Percentiles rank a stretch among this genome's conserved stretches.
Conservation (phyloP, 75 land plant genomes). For the Picea glauca region DNA sequence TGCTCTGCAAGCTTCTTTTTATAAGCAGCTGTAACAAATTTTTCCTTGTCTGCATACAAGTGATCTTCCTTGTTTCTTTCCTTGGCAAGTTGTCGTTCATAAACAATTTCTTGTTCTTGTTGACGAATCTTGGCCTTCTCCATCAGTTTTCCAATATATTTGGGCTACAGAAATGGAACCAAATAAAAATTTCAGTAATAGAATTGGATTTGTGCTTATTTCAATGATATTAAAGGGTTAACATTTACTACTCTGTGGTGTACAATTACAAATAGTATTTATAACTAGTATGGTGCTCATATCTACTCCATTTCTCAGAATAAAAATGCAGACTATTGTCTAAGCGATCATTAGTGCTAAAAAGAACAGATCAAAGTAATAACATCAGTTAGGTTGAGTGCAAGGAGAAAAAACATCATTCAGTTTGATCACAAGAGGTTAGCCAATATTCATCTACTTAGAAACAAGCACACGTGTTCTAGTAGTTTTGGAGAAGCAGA, state of each 20-base stretch:
- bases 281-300: not conserved
- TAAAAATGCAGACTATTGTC: not conserved
- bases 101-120: constrained; percentile 74
- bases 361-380: not conserved
- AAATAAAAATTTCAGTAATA: not conserved
- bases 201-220: not conserved
- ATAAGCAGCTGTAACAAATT: constrained; percentile 92
- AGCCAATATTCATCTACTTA: not conserved
- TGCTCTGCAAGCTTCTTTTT: constrained; percentile 90
- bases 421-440: not conserved
- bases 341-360: not conserved
- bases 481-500: not conserved
- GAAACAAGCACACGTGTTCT: constrained; percentile 1
- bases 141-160: constrained; percentile 65
- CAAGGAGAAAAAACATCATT: not conserved
- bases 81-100: constrained; percentile 83
- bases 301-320: not conserved
- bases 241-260: not conserved
- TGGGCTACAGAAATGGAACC: constrained; percentile 52
- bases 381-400: not conserved
- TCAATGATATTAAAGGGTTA: not conserved
- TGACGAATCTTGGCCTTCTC: constrained; percentile 71
- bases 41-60: constrained; percentile 87
- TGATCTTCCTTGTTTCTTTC: constrained; percentile 93
- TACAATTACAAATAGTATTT: not conserved